Conservation (phyloP, 169 alveolate species). For the Cryptosporidium meleagridis region DNA sequence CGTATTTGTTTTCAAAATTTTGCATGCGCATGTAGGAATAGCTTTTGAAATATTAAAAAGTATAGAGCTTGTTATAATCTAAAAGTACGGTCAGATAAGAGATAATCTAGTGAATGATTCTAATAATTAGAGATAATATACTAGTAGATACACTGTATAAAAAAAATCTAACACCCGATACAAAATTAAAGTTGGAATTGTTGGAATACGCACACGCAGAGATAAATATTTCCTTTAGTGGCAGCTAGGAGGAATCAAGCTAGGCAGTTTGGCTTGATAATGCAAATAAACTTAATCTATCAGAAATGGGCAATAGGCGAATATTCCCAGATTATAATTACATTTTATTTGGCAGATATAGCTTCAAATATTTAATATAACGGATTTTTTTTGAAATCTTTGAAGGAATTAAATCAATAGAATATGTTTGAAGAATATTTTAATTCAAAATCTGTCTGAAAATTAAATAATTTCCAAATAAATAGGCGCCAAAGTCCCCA, state of each 20-base stretch:
- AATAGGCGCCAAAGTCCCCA: constrained; percentile 70
- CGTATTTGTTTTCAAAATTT: background rate
- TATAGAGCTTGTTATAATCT: no score
- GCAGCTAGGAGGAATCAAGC: background rate
- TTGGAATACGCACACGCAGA: background rate
- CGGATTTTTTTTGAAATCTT: no score
- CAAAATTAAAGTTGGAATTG: no score
- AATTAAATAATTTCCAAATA: background rate
- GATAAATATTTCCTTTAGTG: background rate
- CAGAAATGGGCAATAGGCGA: background rate
- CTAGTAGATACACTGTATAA: no score
- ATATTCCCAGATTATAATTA: no score
- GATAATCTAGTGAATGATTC: background rate
- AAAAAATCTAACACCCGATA: background rate
- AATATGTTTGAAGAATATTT: no score
- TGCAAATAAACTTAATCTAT: background rate
- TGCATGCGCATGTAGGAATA: background rate
- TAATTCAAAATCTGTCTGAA: no score
- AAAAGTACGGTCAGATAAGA: no score
- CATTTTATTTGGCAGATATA: background rate
- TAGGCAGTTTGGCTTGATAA: background rate
- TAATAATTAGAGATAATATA: no score
- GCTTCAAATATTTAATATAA: background rate
- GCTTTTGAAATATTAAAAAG: background rate
- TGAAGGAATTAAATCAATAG: background rate